Evolutionary conservation across 129 eudicot genomes (phyloP).

Genomic region (Chrysanthemum lavandulifolium): DNA sequence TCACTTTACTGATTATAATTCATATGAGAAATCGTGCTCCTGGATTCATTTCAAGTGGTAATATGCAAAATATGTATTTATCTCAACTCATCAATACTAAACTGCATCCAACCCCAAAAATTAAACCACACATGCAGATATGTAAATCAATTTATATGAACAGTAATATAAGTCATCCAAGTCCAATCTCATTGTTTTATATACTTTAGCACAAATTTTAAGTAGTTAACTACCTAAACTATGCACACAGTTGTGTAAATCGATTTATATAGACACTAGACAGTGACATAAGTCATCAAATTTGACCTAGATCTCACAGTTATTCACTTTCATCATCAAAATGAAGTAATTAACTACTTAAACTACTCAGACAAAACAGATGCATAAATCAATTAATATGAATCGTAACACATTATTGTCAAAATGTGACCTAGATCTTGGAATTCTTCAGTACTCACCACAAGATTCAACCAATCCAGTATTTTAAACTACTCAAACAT

Average conservation of each 20-base stretch:
- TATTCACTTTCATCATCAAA: too few relatives aligned
- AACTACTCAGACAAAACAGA: neutral
- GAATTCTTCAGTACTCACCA: too few relatives aligned
- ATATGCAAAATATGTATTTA: neutral
- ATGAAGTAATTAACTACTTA: neutral
- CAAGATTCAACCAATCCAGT: too few relatives aligned
- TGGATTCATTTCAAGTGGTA: conserved; percentile 3
- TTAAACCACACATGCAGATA: neutral
- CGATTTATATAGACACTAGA: neutral
- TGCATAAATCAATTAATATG: neutral
- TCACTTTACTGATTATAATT: neutral
- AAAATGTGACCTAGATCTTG: too few relatives aligned
- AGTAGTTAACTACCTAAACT: too few relatives aligned
- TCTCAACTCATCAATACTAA: neutral
- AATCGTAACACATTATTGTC: too few relatives aligned
- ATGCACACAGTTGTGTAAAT: neutral
- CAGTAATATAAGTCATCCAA: neutral
- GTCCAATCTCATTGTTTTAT: neutral
- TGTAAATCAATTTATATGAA: conserved; percentile 5
- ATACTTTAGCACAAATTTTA: neutral
- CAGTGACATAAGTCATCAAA: neutral
- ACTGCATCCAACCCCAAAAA: conserved; percentile 11
- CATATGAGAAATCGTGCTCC: neutral
- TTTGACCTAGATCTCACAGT: neutral
- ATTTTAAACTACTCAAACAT: too few relatives aligned